Evolutionary conservation across 2,329 filamentous ascomycete species (phyloP), one percentile per base, ranked within the genome.

Genomic region (Aspergillus awamori): DNA sequence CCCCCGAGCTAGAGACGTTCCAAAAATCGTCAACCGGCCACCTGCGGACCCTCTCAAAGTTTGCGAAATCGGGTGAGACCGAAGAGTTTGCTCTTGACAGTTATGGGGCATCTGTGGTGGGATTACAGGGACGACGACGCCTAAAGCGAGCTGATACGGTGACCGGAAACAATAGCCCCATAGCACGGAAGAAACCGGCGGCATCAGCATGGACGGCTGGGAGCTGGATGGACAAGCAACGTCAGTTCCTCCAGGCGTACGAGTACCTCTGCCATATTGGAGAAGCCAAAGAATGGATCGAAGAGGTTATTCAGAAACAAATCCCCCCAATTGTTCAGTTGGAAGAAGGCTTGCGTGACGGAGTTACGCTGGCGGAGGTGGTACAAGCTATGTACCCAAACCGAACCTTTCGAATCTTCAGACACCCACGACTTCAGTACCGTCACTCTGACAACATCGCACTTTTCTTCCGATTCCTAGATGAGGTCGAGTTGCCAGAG

Each of bases 161-260:
- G 55, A 80, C 78, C 58, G 80, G 72, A 57, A 86, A 85, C 64
- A 87, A 84, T 60, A 65, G 66, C 5, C 58, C 67, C 41, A 59
- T 62, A 67, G 79, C 78, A 26, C 77, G 81, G 78, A 82, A 47
- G 79, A 83, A 64, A 81, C 81, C 80, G 59, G 82, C 78, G 26
- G 82, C 78, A 26, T 92, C 89, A 67, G 85, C 87, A 53, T 95
- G 93, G 89, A 87, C 91, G 65, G 88, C 89, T 20, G 87, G 91
- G 53, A 96, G 94, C 74, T 99, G 95, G 95, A 99, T 99, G 94
- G 95, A 99, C 76, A 95, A 96, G 74, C 94, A 99, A 74, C 87
- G 95, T 26, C 94, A 98, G 75, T 98, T 97, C 71, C 80, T 99
- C 57, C 92, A 96, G 76, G 95, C 95, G 6, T 99, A 99, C 74